Evolutionary conservation across 2,329 filamentous ascomycete species (phyloP), one percentile per base, ranked within the genome.

Genomic region (Podosphaera fusca): DNA sequence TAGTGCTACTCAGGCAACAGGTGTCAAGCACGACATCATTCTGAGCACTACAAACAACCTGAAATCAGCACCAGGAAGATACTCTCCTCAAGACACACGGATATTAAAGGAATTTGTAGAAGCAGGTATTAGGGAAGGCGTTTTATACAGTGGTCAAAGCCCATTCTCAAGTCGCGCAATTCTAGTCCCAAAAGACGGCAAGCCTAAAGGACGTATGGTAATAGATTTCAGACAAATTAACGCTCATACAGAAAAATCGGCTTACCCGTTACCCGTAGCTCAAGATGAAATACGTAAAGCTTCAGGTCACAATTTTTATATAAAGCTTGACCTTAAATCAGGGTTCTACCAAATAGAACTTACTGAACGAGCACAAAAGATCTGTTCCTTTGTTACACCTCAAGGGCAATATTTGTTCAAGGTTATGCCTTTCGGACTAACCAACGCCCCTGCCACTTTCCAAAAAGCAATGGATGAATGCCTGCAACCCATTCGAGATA

Each of bases 311-410:
- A n/a, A n/a, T n/a, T n/a, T n/a, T n/a, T n/a, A n/a, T n/a, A n/a
- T n/a, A n/a, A n/a, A n/a, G n/a, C n/a, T n/a, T n/a, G n/a, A n/a
- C n/a, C n/a, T n/a, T n/a, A n/a, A n/a, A n/a, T n/a, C n/a, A n/a
- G n/a, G n/a, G n/a, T n/a, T 42, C 33, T 54, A 54, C 36, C 52
- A 54, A 29, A 54, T 40, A 54, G 34, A 34, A 54, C 52, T 42
- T 7, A 54, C 52, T 34, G 52, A 54, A 8, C 35, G 35, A 42
- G 35, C 52, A 21, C 2, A 54, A 54, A 38, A 36, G 42, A 31
- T 54, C 36, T 54, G 29, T 31, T 31, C 52, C 7, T 54, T 54
- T 54, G 52, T 40, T 21, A 34, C 33, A 12, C 52, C 52, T 34
- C 29, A 34, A 21, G 52, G 52, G 29, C 12, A 54, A 8, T 54